phyloP scores from a whole-genome alignment of 768 basidiomycete species.

The Naganishia onofrii region DNA sequence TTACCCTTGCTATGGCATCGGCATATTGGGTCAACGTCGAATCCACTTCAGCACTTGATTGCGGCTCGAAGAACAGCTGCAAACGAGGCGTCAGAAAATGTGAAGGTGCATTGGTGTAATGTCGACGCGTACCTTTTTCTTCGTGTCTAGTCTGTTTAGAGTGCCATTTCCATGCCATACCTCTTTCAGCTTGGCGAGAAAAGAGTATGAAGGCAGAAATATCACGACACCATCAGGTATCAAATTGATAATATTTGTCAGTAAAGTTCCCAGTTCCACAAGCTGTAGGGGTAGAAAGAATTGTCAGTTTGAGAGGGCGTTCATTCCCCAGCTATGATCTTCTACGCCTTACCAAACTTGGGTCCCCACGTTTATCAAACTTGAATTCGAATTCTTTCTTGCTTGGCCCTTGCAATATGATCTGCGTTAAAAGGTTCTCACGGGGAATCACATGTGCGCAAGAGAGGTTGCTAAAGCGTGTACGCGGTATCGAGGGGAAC shows the following conservation, averaged over 20 bases:
- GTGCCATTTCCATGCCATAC: conserved; percentile 66
- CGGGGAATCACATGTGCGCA: conserved; percentile 89
- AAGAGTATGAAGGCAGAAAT: conserved; percentile 89
- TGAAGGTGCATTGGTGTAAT: not conserved
- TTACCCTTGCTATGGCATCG: conserved; percentile 54
- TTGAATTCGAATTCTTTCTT: conserved; percentile 77
- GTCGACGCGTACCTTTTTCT: conserved; percentile 66
- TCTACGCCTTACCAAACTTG: conserved; percentile 58
- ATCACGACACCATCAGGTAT: conserved; percentile 86
- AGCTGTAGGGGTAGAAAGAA: conserved; percentile 56
- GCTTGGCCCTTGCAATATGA: conserved; percentile 70
- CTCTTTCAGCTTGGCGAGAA: conserved; percentile 66
- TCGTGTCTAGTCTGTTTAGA: conserved; percentile 62
- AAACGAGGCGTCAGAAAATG: conserved; percentile 21
- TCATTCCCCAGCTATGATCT: not conserved
- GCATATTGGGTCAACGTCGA: conserved; percentile 71
- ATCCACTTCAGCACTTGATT: conserved; percentile 69
- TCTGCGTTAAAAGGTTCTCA: conserved; percentile 70
- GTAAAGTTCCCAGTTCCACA: conserved; percentile 74
- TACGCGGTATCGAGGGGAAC: conserved; percentile 64
- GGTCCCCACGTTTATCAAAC: conserved; percentile 68
- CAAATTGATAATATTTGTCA: conserved; percentile 74
- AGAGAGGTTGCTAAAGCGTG: conserved; percentile 73
- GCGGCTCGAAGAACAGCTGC: conserved; percentile 87
- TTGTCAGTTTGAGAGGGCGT: conserved; percentile 6